Conservation (phyloP, 2,329 filamentous ascomycete genomes). For the Aspergillus novofumigatus region DNA sequence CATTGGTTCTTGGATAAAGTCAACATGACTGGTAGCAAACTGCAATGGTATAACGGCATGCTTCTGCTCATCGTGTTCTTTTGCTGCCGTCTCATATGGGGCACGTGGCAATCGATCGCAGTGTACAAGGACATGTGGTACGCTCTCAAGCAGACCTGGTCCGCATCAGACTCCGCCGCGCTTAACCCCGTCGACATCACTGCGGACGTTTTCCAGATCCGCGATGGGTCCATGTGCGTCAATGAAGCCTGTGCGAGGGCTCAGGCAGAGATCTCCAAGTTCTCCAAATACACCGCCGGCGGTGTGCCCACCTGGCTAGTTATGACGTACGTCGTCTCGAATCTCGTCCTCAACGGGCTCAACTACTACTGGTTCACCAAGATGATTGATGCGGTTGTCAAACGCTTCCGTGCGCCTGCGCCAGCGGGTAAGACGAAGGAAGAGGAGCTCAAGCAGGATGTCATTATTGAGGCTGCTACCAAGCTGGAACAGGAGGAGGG, state of each 20-base stretch:
- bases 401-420: constrained; percentile 50
- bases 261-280: constrained; percentile 47
- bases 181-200: constrained; percentile 29
- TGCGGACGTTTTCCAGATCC: constrained; percentile 30
- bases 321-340: constrained; percentile 54
- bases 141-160: constrained; percentile 44
- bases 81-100: constrained; percentile 60
- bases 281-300: constrained; percentile 35
- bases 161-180: constrained; percentile 26
- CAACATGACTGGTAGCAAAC: constrained; percentile 57
- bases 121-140: constrained; percentile 59
- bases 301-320: constrained; percentile 57
- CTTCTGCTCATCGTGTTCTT: constrained; percentile 57
- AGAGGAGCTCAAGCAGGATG: constrained; percentile 24
- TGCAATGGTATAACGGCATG: constrained; percentile 63
- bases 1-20: constrained; percentile 69
- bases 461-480: constrained; percentile 34
- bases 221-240: constrained; percentile 34
- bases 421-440: constrained; percentile 14
- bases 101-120: constrained; percentile 54
- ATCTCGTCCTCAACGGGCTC: constrained; percentile 57
- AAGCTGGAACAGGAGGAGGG: constrained; percentile 29
- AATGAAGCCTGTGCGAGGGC: constrained; percentile 38
- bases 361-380: constrained; percentile 66
- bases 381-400: constrained; percentile 63